A percentile compares a stretch with the other conserved stretches of the same genome.
These are phyloP conservation scores for Funneliformis mosseae DNA, from an alignment of 192 early-diverging fungal genomes.

Conservation along the genomic window DNA sequence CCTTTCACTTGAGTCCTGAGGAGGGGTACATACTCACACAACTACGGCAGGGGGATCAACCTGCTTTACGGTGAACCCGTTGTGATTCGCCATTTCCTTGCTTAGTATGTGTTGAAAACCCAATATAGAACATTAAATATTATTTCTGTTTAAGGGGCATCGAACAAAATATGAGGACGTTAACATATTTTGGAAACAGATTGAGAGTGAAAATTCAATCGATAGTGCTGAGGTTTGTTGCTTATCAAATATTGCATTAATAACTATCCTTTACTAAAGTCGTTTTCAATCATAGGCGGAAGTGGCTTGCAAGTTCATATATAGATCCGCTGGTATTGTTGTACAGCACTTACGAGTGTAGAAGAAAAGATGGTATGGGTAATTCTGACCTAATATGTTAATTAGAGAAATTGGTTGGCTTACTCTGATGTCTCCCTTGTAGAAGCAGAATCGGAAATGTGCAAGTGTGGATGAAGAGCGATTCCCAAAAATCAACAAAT, in stretches of 20 bases:
- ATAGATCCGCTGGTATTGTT: neutral
- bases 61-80: too few species aligned
- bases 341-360: neutral
- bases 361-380: neutral
- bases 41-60: too few species aligned
- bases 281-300: neutral
- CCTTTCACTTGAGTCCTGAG: too few species aligned
- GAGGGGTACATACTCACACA: too few species aligned
- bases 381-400: neutral
- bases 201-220: conserved; percentile 5
- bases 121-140: too few species aligned
- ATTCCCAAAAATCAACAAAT: neutral
- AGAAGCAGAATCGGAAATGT: conserved; percentile 4
- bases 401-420: neutral
- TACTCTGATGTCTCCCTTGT: neutral
- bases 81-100: too few species aligned
- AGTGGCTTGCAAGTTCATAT: conserved; percentile 5
- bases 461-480: neutral
- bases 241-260: conserved; percentile 10
- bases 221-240: neutral
- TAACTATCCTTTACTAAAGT: conserved; percentile 10
- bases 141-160: neutral
- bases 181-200: neutral
- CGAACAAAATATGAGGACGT: conserved; percentile 13
- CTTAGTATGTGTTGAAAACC: too few species aligned